phyloP scores from a whole-genome alignment of 768 basidiomycete species.

The Lactifluus rugatus region DNA sequence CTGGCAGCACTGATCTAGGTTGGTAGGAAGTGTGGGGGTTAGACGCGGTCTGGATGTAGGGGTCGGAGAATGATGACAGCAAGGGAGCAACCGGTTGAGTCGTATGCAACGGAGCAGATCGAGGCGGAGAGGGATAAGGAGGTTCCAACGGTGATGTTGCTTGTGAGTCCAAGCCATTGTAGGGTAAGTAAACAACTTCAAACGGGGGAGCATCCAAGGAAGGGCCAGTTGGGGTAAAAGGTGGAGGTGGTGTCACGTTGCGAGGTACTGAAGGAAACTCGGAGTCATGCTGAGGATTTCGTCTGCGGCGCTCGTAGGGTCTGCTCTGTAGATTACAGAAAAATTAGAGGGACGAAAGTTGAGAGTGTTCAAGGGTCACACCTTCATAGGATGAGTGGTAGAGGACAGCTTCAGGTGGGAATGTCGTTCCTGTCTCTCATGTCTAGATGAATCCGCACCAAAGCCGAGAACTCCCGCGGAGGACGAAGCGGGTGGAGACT shows the following conservation, averaged over 20 bases:
- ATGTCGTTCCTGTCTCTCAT: neutral
- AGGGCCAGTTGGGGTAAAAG: constrained; percentile 30
- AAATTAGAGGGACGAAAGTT: neutral
- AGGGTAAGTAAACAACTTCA: constrained; percentile 22
- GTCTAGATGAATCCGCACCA: neutral
- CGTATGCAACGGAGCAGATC: neutral
- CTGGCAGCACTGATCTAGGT: neutral
- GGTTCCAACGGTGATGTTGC: constrained; percentile 20
- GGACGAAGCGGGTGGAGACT: constrained; percentile 2
- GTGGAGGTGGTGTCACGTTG: constrained; percentile 29
- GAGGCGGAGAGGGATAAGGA: neutral
- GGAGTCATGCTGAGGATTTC: neutral
- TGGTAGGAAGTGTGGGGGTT: neutral
- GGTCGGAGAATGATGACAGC: neutral
- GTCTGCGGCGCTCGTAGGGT: neutral
- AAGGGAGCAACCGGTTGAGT: neutral
- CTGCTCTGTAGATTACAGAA: neutral
- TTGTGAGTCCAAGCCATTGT: constrained; percentile 20
- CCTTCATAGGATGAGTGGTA: constrained; percentile 2
- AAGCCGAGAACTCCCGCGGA: neutral
- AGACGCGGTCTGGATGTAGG: neutral
- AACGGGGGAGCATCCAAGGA: constrained; percentile 33
- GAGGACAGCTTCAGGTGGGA: neutral
- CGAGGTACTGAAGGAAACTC: constrained; percentile 3
- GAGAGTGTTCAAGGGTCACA: neutral